These are phyloP conservation scores for Colletotrichum plurivorum DNA, from an alignment of 2,329 filamentous ascomycete species.

Conservation along the genomic window DNA sequence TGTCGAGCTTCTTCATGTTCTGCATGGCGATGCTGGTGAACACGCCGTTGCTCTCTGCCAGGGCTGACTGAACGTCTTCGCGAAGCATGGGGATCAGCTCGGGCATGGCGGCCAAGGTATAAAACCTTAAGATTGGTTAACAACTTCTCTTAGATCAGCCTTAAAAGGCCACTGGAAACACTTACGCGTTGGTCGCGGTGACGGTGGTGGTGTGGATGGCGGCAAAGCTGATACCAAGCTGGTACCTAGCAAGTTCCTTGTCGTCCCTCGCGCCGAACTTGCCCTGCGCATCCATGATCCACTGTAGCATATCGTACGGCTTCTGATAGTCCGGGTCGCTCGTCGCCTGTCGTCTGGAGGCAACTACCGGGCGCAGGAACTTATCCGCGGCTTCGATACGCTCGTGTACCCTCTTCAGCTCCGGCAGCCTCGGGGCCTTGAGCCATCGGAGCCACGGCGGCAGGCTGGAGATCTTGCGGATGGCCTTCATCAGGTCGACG, in stretches of 20 bases:
- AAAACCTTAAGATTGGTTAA: conserved; percentile 54
- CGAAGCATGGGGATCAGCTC: conserved; percentile 65
- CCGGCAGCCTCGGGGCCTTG: conserved; percentile 48
- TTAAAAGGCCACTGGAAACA: not conserved
- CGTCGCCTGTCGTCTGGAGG: conserved; percentile 44
- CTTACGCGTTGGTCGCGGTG: conserved; percentile 59
- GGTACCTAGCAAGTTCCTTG: conserved; percentile 55
- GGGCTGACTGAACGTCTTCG: conserved; percentile 61
- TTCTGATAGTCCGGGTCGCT: conserved; percentile 43
- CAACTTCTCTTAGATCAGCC: not conserved
- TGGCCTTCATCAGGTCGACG: conserved; percentile 55
- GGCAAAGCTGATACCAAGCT: conserved; percentile 62
- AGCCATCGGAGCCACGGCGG: conserved; percentile 52
- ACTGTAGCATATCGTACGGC: conserved; percentile 64
- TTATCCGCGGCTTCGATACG: conserved; percentile 50
- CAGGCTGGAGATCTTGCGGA: conserved; percentile 44
- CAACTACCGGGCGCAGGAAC: conserved; percentile 55
- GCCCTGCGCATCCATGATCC: conserved; percentile 57
- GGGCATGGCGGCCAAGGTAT: conserved; percentile 64
- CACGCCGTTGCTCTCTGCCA: conserved; percentile 52
- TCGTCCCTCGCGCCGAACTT: conserved; percentile 51
- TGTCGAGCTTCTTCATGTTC: conserved; percentile 57
- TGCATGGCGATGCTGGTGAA: conserved; percentile 52
- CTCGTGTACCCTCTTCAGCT: conserved; percentile 50
- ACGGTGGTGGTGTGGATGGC: conserved; percentile 67